These are phyloP conservation scores for Podospora didyma DNA, from an alignment of 495 filamentous ascomycete species.

Conservation along the genomic window DNA sequence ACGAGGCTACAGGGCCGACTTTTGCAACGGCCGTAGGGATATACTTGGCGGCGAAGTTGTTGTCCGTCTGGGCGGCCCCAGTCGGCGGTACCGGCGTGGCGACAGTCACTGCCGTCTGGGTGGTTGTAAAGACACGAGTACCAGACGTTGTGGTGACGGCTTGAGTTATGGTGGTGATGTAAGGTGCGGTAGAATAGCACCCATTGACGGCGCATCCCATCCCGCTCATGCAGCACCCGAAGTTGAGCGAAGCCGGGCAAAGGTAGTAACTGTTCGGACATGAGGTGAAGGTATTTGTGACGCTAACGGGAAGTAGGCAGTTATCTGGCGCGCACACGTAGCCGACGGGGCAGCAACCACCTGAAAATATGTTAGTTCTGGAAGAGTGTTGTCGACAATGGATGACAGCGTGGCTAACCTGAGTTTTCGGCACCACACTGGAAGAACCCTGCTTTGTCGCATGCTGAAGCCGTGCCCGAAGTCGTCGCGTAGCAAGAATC, in stretches of 20 bases:
- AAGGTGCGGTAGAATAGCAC: conserved; percentile 35
- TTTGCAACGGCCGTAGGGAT: conserved; percentile 38
- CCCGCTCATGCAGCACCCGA: conserved; percentile 38
- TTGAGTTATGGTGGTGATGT: conserved; percentile 28
- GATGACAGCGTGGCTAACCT: neutral
- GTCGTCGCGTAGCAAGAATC: conserved; percentile 43
- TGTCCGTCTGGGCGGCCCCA: conserved; percentile 6
- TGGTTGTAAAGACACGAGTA: conserved; percentile 24
- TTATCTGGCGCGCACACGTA: conserved; percentile 25
- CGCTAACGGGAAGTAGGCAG: conserved; percentile 31
- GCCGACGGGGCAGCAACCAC: conserved; percentile 35
- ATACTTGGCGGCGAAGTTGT: conserved; percentile 27
- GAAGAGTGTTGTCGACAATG: neutral
- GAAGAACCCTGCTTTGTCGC: conserved; percentile 29
- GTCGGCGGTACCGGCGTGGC: conserved; percentile 24
- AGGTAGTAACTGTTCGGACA: conserved; percentile 33
- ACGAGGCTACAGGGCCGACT: conserved; percentile 14
- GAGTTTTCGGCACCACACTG: conserved; percentile 24
- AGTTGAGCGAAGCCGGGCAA: conserved; percentile 35
- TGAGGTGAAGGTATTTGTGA: conserved; percentile 13
- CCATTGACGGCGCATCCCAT: conserved; percentile 33
- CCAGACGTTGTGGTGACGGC: conserved; percentile 31
- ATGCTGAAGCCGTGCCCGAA: conserved; percentile 32
- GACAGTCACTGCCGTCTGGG: conserved; percentile 22
- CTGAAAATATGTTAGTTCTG: conserved; percentile 10